These are phyloP conservation scores for Castanea sativa DNA, from an alignment of 306 rosid genomes.

Conservation along the genomic window DNA sequence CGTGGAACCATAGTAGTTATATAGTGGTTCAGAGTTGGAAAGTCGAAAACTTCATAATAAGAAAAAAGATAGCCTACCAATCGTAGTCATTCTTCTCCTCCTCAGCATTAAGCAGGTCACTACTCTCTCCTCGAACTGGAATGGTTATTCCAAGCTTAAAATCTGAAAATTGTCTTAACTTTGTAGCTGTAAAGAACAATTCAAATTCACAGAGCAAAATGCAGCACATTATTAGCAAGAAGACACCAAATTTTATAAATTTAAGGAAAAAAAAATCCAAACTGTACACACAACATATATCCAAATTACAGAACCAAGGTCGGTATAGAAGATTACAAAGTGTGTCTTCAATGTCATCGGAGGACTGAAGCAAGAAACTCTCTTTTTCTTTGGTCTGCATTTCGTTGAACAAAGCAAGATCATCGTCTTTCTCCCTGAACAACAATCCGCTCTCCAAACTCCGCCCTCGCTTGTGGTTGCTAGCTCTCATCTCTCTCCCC, in stretches of 20 bases:
- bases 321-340: slow-evolving; percentile 49
- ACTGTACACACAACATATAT: not conserved
- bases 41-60: not conserved
- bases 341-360: slow-evolving; percentile 74
- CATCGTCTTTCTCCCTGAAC: slow-evolving; percentile 67
- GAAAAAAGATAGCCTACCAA: slow-evolving; percentile 50
- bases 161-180: slow-evolving; percentile 65
- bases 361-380: slow-evolving; percentile 62
- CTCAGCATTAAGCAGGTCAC: slow-evolving; percentile 63
- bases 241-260: not conserved
- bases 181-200: slow-evolving; percentile 54
- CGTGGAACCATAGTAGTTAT: not conserved
- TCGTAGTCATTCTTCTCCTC: slow-evolving; percentile 82
- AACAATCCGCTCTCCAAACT: slow-evolving; percentile 68
- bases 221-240: slow-evolving; percentile 25
- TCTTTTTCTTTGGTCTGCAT: slow-evolving; percentile 73
- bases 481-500: slow-evolving; percentile 52
- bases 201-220: slow-evolving; percentile 16
- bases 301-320: slow-evolving; percentile 13
- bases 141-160: slow-evolving; percentile 59
- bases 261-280: not conserved
- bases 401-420: slow-evolving; percentile 76
- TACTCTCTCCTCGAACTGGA: slow-evolving; percentile 67
- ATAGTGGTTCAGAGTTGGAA: slow-evolving; percentile 3
- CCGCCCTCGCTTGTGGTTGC: slow-evolving; percentile 65